Percentiles rank a stretch among this genome's conserved stretches.
Conservation (phyloP, 2,329 filamentous ascomycete genomes). For the Diaporthe vexans region DNA sequence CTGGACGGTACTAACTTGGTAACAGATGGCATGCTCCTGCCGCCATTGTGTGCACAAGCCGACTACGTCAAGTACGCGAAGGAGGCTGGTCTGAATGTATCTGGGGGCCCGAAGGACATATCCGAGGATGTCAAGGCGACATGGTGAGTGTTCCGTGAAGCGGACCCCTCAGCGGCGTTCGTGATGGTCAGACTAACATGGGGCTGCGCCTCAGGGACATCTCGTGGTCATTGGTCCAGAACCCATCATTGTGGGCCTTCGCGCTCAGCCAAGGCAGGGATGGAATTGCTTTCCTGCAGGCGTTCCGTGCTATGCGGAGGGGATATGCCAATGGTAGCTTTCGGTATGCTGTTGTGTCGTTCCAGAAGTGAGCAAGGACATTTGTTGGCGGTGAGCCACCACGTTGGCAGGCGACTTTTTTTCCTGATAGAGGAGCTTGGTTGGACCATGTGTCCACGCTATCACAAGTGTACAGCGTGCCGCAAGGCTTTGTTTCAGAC, state of each 20-base stretch:
- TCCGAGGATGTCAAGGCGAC: constrained; percentile 71
- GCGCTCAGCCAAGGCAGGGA: constrained; percentile 72
- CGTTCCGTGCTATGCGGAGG: constrained; percentile 72
- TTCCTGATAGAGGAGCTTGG: background rate
- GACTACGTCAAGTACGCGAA: constrained; percentile 66
- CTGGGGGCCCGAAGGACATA: constrained; percentile 66
- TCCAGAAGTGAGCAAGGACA: constrained; percentile 57
- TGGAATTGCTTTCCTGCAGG: constrained; percentile 71
- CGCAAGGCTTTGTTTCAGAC: constrained; percentile 9
- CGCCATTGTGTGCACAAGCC: constrained; percentile 66
- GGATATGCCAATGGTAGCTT: constrained; percentile 72
- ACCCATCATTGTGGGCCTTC: constrained; percentile 72
- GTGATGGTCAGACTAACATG: constrained; percentile 13
- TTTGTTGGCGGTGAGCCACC: background rate
- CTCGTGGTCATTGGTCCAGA: constrained; percentile 72
- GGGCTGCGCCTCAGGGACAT: constrained; percentile 64
- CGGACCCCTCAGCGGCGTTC: background rate
- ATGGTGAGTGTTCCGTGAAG: constrained; percentile 59
- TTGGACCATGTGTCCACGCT: background rate
- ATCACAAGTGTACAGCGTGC: background rate
- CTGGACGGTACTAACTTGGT: background rate
- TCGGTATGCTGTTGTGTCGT: constrained; percentile 70
- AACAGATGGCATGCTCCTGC: constrained; percentile 72
- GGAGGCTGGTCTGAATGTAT: constrained; percentile 61
- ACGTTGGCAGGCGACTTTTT: background rate